Evolutionary conservation across 805 yeast genomes (phyloP), one percentile per base, ranked within the genome.

Genomic region (Saccharomycopsis malanga): DNA sequence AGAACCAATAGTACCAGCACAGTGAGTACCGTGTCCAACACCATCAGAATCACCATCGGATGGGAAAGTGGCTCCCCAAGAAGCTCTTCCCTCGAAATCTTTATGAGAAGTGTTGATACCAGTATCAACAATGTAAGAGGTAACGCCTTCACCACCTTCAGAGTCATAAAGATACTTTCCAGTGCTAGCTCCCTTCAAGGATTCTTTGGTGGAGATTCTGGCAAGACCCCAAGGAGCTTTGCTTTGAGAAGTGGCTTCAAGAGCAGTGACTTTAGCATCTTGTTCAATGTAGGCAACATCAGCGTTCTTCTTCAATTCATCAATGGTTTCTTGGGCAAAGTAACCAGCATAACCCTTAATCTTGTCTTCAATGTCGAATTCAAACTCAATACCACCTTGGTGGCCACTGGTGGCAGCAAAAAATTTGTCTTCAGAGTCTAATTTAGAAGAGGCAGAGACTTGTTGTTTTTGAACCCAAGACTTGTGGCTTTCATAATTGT

Each of bases 321-420:
- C 85, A 48, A 89, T 67, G 46, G 87, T 79, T 45, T 76, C 77
- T 42, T 79, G 81, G 54, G 83, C 74, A 72, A 93, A 87, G 65
- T 71, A 74, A 50, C 96, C 98, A 43, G 89, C 71, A 71, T 88
- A 91, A 55, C 98, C 98, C 52, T 68, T 68, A 61, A 87, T 65
- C 2, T 34, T n/a, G 22, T 34, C 40, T 7, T 40, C 24, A 37
- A 65, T 70, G 51, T 70, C 79, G 54, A 87, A 71, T 58, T 74
- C 62, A 69, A 83, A 85, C 53, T 80, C 68, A 56, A 86, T 85
- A 55, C 82, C 37, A 2, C 45, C 37, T 3, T 56, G 53, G 2
- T 60, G 52, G 15, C 62, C 48, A n/a, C 56, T 55, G 2, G 59
- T 45, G 2, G 66, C 55, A 2, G 47, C 51, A 4, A 73, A 7